Percentiles rank a stretch among this genome's conserved stretches.
phyloP scores from a whole-genome alignment of 306 rosid genomes.

The Datisca glomerata region DNA sequence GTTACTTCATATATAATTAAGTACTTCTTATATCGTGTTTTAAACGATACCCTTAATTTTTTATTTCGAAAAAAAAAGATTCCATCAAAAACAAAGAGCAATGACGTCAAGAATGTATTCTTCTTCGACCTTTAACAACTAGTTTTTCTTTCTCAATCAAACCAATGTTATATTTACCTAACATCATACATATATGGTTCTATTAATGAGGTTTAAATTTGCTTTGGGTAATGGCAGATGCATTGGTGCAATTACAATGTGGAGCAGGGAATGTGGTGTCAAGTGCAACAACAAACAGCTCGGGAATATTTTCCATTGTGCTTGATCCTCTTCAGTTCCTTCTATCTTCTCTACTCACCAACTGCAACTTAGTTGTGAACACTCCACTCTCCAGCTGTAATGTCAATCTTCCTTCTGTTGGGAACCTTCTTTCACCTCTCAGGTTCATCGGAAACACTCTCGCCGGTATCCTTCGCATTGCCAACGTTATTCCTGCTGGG shows the following conservation, averaged over 20 bases:
- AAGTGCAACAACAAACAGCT: constrained; percentile 8
- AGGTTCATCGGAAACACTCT: neutral
- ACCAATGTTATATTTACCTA: neutral
- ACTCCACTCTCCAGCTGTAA: constrained; percentile 29
- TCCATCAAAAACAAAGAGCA: no score
- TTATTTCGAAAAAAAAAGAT: no score
- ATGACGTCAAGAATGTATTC: no score
- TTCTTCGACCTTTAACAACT: no score
- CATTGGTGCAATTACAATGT: constrained; percentile 19
- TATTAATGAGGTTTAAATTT: neutral
- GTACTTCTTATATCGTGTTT: no score
- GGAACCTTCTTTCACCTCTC: constrained; percentile 6
- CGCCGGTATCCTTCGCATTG: constrained; percentile 10
- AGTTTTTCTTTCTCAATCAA: neutral
- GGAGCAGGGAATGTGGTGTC: constrained; percentile 20
- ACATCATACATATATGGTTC: neutral
- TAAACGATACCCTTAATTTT: no score
- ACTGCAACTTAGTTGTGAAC: constrained; percentile 17
- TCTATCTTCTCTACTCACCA: constrained; percentile 6
- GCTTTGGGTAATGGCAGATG: constrained; percentile 8
- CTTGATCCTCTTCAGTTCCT: constrained; percentile 15
- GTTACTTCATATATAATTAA: no score
- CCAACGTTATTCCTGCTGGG: constrained; percentile 10
- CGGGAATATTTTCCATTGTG: constrained; percentile 11
- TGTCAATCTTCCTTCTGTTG: constrained; percentile 12